Evolutionary conservation across 768 basidiomycete genomes (phyloP).

Genomic region (Coprinopsis marcescibilis): DNA sequence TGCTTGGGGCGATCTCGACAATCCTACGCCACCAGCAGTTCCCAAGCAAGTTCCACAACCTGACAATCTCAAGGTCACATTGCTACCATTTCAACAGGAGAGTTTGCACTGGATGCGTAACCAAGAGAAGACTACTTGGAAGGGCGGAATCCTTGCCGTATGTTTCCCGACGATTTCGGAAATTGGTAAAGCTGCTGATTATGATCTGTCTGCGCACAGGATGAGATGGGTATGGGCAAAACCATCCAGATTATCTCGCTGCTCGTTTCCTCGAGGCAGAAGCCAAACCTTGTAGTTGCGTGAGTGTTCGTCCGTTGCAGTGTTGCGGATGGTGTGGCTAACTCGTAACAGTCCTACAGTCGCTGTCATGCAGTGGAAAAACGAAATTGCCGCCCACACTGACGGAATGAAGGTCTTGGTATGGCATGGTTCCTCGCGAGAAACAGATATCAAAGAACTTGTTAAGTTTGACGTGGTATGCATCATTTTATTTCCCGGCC

Average conservation of each 20-base stretch:
- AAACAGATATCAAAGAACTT: conserved; percentile 60
- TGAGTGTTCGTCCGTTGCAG: conserved; percentile 36
- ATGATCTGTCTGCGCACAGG: conserved; percentile 34
- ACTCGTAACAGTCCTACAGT: conserved; percentile 39
- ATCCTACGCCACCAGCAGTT: conserved; percentile 49
- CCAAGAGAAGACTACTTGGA: conserved; percentile 85
- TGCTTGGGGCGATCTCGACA: conserved; percentile 85
- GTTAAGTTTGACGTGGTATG: conserved; percentile 84
- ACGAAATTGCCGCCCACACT: conserved; percentile 86
- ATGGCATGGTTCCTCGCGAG: conserved; percentile 85
- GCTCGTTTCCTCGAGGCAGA: conserved; percentile 68
- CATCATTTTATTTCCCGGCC: conserved; percentile 4
- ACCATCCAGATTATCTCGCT: conserved; percentile 96
- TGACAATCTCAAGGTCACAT: conserved; percentile 69
- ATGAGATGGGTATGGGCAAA: conserved; percentile 95
- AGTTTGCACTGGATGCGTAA: conserved; percentile 94
- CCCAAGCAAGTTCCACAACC: conserved; percentile 79
- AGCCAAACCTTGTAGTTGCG: conserved; percentile 92
- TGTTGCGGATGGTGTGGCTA: conserved; percentile 41
- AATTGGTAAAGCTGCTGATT: background rate
- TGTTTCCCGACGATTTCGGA: conserved; percentile 21
- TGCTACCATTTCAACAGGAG: conserved; percentile 94
- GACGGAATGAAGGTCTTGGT: conserved; percentile 78
- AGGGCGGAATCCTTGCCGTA: conserved; percentile 89
- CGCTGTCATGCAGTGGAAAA: conserved; percentile 79